Conservation (phyloP, 805 yeast species). For the Gaillardinia entomophila region DNA sequence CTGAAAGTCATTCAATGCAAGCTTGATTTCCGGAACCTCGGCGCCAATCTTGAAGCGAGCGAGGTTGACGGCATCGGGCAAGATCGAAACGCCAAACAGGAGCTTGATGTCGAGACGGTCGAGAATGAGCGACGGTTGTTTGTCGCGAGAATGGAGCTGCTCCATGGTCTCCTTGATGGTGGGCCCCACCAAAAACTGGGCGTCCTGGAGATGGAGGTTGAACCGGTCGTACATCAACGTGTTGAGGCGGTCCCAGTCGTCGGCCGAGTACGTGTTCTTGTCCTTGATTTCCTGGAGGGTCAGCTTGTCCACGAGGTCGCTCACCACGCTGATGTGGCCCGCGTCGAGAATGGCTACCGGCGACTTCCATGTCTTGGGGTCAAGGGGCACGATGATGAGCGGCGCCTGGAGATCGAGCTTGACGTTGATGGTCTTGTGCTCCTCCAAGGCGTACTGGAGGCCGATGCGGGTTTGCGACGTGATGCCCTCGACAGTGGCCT, state of each 20-base stretch:
- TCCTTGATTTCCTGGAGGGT: constrained; percentile 64
- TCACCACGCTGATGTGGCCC: constrained; percentile 81
- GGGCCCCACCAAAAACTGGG: constrained; percentile 85
- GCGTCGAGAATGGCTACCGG: constrained; percentile 93
- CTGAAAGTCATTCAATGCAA: constrained; percentile 81
- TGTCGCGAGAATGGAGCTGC: constrained; percentile 48
- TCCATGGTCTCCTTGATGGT: constrained; percentile 71
- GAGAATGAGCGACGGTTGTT: constrained; percentile 56
- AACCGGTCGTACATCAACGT: constrained; percentile 88
- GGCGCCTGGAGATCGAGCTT: constrained; percentile 93
- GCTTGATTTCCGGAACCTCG: constrained; percentile 63
- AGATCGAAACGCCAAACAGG: constrained; percentile 72
- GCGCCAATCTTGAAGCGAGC: constrained; percentile 74
- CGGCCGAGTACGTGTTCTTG: constrained; percentile 49
- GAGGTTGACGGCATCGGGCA: constrained; percentile 72
- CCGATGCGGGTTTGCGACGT: constrained; percentile 89
- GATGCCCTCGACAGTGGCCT: constrained; percentile 86
- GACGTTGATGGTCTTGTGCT: constrained; percentile 84
- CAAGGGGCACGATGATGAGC: constrained; percentile 76
- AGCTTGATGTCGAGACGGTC: constrained; percentile 74
- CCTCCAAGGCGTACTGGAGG: constrained; percentile 86
- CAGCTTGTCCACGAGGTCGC: constrained; percentile 72
- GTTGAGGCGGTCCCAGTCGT: constrained; percentile 73
- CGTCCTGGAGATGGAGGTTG: constrained; percentile 68
- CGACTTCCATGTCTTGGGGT: constrained; percentile 71